Evolutionary conservation across 2,329 filamentous ascomycete species (phyloP).

Genomic region (Colletotrichum sp.): DNA sequence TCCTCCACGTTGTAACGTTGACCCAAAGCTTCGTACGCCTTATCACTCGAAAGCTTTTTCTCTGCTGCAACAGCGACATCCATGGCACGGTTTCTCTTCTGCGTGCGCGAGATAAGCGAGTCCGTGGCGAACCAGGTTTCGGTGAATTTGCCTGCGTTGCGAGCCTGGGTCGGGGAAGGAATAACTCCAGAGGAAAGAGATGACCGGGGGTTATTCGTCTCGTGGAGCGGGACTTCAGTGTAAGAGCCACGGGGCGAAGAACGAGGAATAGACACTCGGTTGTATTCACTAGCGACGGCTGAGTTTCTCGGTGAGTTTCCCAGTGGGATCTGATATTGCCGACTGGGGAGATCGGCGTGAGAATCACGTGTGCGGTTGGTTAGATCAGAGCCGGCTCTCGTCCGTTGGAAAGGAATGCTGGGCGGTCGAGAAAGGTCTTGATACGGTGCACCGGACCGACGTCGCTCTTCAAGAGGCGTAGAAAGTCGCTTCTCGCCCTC

Average conservation of each 20-base stretch:
- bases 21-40: slow-evolving; percentile 50
- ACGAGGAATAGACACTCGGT: slow-evolving; percentile 48
- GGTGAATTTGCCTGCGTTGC: slow-evolving; percentile 49
- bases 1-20: slow-evolving; percentile 50
- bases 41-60: slow-evolving; percentile 31
- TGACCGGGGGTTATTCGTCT: slow-evolving; percentile 25
- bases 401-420: slow-evolving; percentile 81
- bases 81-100: slow-evolving; percentile 53
- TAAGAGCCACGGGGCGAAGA: slow-evolving; percentile 50
- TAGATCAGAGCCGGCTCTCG: slow-evolving; percentile 67
- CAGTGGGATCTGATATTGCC: slow-evolving; percentile 57
- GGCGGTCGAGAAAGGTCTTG: slow-evolving; percentile 53
- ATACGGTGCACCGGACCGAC: slow-evolving; percentile 47
- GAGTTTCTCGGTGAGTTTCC: slow-evolving; percentile 49
- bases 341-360: slow-evolving; percentile 57
- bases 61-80: slow-evolving; percentile 38
- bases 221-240: slow-evolving; percentile 51
- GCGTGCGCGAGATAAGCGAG: slow-evolving; percentile 58
- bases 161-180: slow-evolving; percentile 31
- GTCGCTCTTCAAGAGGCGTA: slow-evolving; percentile 44
- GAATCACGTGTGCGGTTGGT: slow-evolving; percentile 61
- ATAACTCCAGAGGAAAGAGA: slow-evolving; percentile 16
- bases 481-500: slow-evolving; percentile 66
- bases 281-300: slow-evolving; percentile 47
- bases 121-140: slow-evolving; percentile 62